These are phyloP conservation scores for Candolleomyces eurysporus DNA, from an alignment of 768 basidiomycete species.

Conservation along the genomic window DNA sequence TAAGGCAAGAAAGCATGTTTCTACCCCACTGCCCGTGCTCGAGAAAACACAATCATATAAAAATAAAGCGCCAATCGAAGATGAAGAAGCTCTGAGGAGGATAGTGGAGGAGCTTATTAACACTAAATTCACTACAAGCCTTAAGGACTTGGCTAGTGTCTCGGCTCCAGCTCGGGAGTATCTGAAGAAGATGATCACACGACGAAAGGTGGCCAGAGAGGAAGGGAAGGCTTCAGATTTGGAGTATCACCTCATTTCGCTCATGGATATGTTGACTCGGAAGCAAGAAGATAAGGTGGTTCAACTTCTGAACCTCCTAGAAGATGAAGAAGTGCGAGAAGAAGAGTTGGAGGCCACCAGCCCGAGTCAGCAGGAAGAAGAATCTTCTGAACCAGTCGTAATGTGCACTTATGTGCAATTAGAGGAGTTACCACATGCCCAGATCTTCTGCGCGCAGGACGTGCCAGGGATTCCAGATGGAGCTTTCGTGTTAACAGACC, in stretches of 20 bases:
- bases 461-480: slow-evolving; percentile 1
- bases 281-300: neutral
- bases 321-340: no score
- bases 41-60: neutral
- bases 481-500: neutral
- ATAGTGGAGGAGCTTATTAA: neutral
- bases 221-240: neutral
- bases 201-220: neutral
- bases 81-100: neutral
- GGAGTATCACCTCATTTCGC: neutral
- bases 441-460: neutral
- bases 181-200: neutral
- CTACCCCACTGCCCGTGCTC: neutral
- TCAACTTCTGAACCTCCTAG: neutral
- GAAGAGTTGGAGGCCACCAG: neutral
- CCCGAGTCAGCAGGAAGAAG: neutral
- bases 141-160: slow-evolving; percentile 1
- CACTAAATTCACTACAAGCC: neutral
- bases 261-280: neutral
- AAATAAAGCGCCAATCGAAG: neutral
- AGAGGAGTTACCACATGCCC: neutral
- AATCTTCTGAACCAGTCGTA: neutral
- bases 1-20: neutral
- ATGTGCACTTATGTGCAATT: neutral
- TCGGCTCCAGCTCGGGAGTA: neutral